Evolutionary conservation across 345 rosid species (phyloP).

Genomic region (Capsella bursapastoris): DNA sequence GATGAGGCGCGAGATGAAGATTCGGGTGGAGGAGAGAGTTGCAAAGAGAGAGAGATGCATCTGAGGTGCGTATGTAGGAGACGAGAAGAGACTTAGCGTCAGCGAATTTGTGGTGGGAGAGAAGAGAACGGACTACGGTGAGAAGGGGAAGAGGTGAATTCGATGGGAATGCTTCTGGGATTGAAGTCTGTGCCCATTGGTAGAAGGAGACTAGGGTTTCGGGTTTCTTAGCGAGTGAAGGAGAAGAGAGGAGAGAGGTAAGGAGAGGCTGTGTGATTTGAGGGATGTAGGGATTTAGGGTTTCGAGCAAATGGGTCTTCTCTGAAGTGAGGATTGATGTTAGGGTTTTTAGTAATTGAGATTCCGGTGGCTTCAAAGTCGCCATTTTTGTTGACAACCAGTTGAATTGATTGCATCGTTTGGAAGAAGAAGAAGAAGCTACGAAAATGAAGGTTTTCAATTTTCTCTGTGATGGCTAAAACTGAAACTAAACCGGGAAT

Average conservation of each 20-base stretch:
- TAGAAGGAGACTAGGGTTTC: constrained; percentile 64
- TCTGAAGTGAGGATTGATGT: constrained; percentile 51
- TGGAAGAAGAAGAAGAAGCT: constrained; percentile 10
- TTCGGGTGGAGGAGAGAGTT: constrained; percentile 53
- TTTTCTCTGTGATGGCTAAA: not conserved
- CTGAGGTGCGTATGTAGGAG: constrained; percentile 58
- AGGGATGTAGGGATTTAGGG: constrained; percentile 57
- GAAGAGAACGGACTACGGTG: constrained; percentile 61
- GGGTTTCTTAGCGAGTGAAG: constrained; percentile 51
- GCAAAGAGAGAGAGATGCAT: constrained; percentile 55
- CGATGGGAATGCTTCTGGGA: constrained; percentile 47
- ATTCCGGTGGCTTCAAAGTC: constrained; percentile 38
- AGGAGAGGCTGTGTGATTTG: constrained; percentile 60
- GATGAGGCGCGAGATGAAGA: constrained; percentile 37
- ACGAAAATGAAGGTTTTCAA: constrained; percentile 1
- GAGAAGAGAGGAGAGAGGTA: constrained; percentile 58
- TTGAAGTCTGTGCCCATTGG: constrained; percentile 53
- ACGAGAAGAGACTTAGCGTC: constrained; percentile 70
- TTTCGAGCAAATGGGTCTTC: constrained; percentile 41
- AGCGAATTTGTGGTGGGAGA: constrained; percentile 59
- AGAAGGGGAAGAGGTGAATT: constrained; percentile 61
- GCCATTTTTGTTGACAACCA: constrained; percentile 37
- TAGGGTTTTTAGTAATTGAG: constrained; percentile 50
- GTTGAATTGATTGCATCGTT: not conserved
- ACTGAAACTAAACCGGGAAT: not conserved